Base-by-base conservation (phyloP, 2,329 filamentous ascomycete genomes). In the Coleophoma eucalyptorum region DNA sequence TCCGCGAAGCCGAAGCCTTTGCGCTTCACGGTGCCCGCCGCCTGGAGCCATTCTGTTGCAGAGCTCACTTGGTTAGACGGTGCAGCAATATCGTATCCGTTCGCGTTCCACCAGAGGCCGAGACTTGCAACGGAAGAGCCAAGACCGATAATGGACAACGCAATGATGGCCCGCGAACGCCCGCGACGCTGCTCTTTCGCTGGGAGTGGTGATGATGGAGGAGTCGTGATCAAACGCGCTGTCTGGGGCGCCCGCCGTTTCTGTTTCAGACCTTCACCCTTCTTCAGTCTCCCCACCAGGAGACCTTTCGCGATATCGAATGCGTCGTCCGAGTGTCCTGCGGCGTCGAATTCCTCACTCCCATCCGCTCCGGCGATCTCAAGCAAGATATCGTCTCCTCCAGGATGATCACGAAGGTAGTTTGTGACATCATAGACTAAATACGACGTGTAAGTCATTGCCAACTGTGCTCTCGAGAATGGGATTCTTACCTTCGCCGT, bases 311-410 rank as follows among this genome's bases (percentile, higher is more conserved):
- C 76, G 59, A 87, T 84, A 11, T 42, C 38, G n/a, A 13, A 16
- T 42, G 38, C 38, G 19, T 42, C 38, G 12, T 42, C 38, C 67
- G 86, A 90, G 74, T 95, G 90, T 43, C 89, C 89, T 35, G 90
- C 88, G 62, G 92, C 87, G 71, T 94, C 89, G 63, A 92, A 94
- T 40, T 83, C 86, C 65, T 89, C 84, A 42, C 86, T 89, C 43
- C 86, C 84, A 69, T 94, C 89, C 59, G 85, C 84, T 51, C 90
- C 90, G 59, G 79, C 89, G 26, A 89, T 85, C 55, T 93, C 89
- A 52, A 89, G 75, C 38, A 94, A 75, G 53, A 92, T 81, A 63
- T 92, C 88, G 62, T 86, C 83, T 65, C 90, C 90, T 60, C 89
- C 89, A 49, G 82, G 83, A 54, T 86, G 83, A 50, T 85, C 80